A percentile compares a stretch with the other conserved stretches of the same genome.
Conservation (phyloP, 768 basidiomycete species). For the Tylopilus plumbeoviolaceoides region DNA sequence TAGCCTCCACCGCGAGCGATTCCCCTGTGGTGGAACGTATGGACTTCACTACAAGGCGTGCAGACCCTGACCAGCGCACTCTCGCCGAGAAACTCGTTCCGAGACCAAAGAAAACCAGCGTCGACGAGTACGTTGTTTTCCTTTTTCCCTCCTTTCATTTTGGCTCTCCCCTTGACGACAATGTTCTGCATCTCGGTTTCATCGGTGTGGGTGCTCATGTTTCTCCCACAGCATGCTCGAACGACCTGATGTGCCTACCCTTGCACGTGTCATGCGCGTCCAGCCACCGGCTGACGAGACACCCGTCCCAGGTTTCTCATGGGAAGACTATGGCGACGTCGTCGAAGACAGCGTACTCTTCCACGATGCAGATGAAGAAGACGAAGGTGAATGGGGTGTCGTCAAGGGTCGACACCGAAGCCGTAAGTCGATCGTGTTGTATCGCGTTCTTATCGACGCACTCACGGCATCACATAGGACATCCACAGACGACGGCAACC, state of each 20-base stretch:
- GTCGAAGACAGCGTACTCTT: conserved; percentile 35
- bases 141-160: not conserved
- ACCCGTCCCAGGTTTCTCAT: conserved; percentile 64
- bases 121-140: conserved; percentile 62
- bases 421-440: conserved; percentile 37
- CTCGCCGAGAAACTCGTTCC: conserved; percentile 64
- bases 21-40: conserved; percentile 35
- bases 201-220: conserved; percentile 4
- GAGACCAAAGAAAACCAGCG: conserved; percentile 58
- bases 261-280: conserved; percentile 70
- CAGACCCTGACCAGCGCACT: conserved; percentile 33
- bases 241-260: conserved; percentile 46
- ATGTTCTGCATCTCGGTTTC: not conserved
- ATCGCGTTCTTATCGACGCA: conserved; percentile 1
- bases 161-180: not conserved
- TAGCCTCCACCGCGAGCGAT: conserved; percentile 48
- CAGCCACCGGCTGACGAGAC: conserved; percentile 52
- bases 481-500: conserved; percentile 8
- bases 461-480: conserved; percentile 8
- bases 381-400: conserved; percentile 74
- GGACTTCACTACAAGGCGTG: conserved; percentile 26
- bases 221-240: conserved; percentile 53
- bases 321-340: conserved; percentile 76
- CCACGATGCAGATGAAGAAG: conserved; percentile 66
- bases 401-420: conserved; percentile 53